These are phyloP conservation scores for Amphirosellinia nigrospora DNA, from an alignment of 495 filamentous ascomycete genomes.

Conservation along the genomic window DNA sequence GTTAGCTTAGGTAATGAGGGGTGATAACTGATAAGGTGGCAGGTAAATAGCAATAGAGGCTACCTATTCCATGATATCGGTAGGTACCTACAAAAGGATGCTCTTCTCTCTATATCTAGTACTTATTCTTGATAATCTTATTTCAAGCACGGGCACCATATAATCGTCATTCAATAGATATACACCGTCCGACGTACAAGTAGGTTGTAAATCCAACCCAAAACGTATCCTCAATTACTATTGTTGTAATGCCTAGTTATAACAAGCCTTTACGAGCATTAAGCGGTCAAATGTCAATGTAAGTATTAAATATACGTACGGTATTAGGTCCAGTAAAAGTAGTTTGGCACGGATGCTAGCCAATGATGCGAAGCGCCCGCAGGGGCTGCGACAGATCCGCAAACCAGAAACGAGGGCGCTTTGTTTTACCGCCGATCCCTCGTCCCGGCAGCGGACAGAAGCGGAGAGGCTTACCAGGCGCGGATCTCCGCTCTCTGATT, in stretches of 20 bases:
- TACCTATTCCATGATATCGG: too few species aligned
- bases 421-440: constrained; percentile 28
- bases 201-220: not conserved
- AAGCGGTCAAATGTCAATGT: constrained; percentile 2
- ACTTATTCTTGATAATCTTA: too few species aligned
- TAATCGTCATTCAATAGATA: too few species aligned
- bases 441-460: constrained; percentile 8
- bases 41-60: not conserved
- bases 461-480: constrained; percentile 9
- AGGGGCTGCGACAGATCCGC: constrained; percentile 36
- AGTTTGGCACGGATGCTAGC: not conserved
- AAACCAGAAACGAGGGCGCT: constrained; percentile 33
- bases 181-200: too few species aligned
- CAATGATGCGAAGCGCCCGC: constrained; percentile 16
- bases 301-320: too few species aligned
- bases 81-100: not conserved
- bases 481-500: constrained; percentile 14
- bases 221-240: not conserved
- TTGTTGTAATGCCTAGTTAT: not conserved
- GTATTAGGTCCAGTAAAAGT: not conserved
- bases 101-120: too few species aligned
- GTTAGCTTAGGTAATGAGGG: constrained; percentile 10
- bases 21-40: not conserved
- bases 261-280: not conserved
- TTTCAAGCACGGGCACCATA: too few species aligned